phyloP scores from a whole-genome alignment of 2,329 filamentous ascomycete species.

The Ampelomyces quisqualis region DNA sequence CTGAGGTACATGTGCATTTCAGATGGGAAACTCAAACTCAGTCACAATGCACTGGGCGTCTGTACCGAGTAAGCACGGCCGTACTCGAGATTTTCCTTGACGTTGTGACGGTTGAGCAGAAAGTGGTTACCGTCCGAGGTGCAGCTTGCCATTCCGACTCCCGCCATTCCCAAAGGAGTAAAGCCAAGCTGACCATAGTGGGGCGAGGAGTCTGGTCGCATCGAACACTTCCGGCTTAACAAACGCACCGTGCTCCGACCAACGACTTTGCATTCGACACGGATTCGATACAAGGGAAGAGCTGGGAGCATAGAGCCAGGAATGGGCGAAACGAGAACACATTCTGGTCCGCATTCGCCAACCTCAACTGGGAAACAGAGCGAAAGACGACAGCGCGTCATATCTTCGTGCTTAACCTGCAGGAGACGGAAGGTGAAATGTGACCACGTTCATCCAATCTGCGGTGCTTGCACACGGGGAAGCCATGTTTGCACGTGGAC shows the following conservation, averaged over 20 bases:
- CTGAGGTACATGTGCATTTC: too few species aligned
- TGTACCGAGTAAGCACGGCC: too few species aligned
- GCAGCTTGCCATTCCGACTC: too few species aligned
- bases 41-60: too few species aligned
- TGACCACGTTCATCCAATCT: slow-evolving; percentile 43
- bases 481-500: slow-evolving; percentile 42
- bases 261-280: slow-evolving; percentile 14
- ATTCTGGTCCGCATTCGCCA: slow-evolving; percentile 27
- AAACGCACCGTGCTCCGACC: slow-evolving; percentile 15
- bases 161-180: slow-evolving; percentile 6
- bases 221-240: slow-evolving; percentile 9
- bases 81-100: too few species aligned
- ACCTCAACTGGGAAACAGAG: slow-evolving; percentile 25
- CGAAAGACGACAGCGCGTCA: slow-evolving; percentile 40
- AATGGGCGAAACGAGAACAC: slow-evolving; percentile 30
- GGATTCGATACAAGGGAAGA: too few species aligned
- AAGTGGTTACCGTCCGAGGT: too few species aligned
- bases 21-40: too few species aligned
- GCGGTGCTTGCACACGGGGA: slow-evolving; percentile 41
- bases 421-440: slow-evolving; percentile 43
- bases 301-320: slow-evolving; percentile 8
- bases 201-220: slow-evolving; percentile 9
- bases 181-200: slow-evolving; percentile 5
- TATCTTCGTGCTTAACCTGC: slow-evolving; percentile 44
- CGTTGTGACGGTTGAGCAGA: too few species aligned